phyloP scores from a whole-genome alignment of 305 asterid species.

The Fraxinus velutina region DNA sequence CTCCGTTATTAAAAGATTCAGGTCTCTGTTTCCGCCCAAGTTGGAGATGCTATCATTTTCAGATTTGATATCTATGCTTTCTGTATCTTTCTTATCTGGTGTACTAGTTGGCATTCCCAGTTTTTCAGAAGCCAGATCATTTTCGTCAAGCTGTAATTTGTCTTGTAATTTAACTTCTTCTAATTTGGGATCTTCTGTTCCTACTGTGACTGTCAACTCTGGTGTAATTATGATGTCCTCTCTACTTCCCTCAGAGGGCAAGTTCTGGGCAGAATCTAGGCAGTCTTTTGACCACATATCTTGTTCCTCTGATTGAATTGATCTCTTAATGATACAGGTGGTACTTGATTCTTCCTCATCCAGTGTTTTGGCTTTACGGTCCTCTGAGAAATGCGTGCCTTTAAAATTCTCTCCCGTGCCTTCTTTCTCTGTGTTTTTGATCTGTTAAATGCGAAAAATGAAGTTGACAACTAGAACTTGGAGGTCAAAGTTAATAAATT shows the following conservation, averaged over 20 bases:
- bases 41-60: neutral
- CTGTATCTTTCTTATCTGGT: neutral
- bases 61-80: neutral
- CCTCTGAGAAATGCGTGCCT: neutral
- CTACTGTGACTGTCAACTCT: neutral
- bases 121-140: neutral
- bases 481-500: neutral
- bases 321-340: neutral
- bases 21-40: neutral
- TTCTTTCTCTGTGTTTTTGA: slow-evolving; percentile 1
- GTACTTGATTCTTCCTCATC: neutral
- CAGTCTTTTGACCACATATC: neutral
- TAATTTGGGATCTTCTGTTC: neutral
- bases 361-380: neutral
- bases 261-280: neutral
- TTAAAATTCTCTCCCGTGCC: neutral
- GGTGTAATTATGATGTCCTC: neutral
- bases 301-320: neutral
- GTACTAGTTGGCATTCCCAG: neutral
- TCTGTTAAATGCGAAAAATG: neutral
- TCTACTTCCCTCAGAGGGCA: neutral
- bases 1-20: neutral
- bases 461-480: neutral
- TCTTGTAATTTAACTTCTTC: neutral
- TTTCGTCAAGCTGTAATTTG: neutral